A percentile compares a stretch with the other conserved stretches of the same genome.
phyloP scores from a whole-genome alignment of 495 filamentous ascomycete species.

The Hyaloscypha bicolor region DNA sequence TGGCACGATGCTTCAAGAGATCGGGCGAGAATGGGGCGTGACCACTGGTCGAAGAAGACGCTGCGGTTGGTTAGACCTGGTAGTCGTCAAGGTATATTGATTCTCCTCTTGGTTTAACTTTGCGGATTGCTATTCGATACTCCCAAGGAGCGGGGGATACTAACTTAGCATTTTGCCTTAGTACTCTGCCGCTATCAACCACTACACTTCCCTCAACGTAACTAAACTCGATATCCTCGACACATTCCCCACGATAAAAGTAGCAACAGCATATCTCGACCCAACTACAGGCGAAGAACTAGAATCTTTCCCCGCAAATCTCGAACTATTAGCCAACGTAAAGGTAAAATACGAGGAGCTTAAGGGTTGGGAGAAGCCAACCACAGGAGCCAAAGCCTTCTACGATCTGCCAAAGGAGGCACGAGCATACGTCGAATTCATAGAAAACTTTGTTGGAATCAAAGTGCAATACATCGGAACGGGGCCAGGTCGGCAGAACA shows the following conservation, averaged over 20 bases:
- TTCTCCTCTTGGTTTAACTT: not conserved
- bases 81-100: constrained; percentile 60
- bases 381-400: constrained; percentile 60
- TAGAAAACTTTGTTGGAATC: constrained; percentile 76
- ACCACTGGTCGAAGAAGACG: constrained; percentile 83
- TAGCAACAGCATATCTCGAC: constrained; percentile 71
- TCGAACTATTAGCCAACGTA: constrained; percentile 57
- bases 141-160: not conserved
- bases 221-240: constrained; percentile 91
- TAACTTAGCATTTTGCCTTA: constrained; percentile 39
- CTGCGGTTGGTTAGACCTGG: constrained; percentile 89
- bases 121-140: not conserved
- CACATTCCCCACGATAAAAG: constrained; percentile 58
- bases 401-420: constrained; percentile 61
- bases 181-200: constrained; percentile 61
- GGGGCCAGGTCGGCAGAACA: constrained; percentile 67
- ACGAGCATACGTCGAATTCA: constrained; percentile 66
- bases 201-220: constrained; percentile 60
- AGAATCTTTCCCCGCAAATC: constrained; percentile 67
- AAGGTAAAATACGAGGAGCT: constrained; percentile 73
- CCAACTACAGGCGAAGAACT: constrained; percentile 55
- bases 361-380: constrained; percentile 76
- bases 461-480: constrained; percentile 63
- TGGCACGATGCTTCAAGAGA: constrained; percentile 46
- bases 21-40: constrained; percentile 48